These are phyloP conservation scores for Xylaria intraflava DNA, from an alignment of 495 filamentous ascomycete genomes.

Conservation along the genomic window DNA sequence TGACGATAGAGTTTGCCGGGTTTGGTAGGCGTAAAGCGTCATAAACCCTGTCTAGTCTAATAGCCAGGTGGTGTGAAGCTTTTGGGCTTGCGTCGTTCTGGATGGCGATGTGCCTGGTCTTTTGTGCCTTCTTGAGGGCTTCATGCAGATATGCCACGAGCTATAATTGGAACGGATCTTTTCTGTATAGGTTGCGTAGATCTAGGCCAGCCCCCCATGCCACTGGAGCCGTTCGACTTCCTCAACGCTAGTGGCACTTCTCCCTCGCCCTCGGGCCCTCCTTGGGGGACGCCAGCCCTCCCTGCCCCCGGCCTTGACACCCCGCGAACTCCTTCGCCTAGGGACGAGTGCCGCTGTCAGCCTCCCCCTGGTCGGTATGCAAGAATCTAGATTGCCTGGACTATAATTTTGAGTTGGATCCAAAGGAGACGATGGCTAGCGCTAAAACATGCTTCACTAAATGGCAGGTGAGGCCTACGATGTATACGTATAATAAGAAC, in stretches of 20 bases:
- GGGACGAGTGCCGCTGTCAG: not conserved
- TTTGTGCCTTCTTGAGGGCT: not conserved
- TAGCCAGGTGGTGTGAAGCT: too few species aligned
- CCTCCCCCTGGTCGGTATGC: not conserved
- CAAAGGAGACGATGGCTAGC: not conserved
- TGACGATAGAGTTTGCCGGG: not conserved
- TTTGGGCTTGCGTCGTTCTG: too few species aligned
- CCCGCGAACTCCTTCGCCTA: not conserved
- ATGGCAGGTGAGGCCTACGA: not conserved
- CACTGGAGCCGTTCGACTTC: too few species aligned
- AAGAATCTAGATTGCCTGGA: not conserved
- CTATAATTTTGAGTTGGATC: not conserved
- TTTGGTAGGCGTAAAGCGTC: not conserved
- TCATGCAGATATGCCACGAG: not conserved
- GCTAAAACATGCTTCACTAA: not conserved
- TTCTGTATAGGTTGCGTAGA: too few species aligned
- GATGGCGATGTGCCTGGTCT: too few species aligned
- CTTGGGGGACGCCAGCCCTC: not conserved
- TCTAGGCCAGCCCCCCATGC: too few species aligned
- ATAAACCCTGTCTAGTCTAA: not conserved
- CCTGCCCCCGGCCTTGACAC: not conserved
- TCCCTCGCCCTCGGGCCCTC: too few species aligned
- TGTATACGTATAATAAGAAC: not conserved
- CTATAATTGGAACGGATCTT: not conserved
- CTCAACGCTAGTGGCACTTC: too few species aligned